These are phyloP conservation scores for Phytopythium aichiense DNA, from an alignment of 352 stramenopile genomes.

Conservation along the genomic window DNA sequence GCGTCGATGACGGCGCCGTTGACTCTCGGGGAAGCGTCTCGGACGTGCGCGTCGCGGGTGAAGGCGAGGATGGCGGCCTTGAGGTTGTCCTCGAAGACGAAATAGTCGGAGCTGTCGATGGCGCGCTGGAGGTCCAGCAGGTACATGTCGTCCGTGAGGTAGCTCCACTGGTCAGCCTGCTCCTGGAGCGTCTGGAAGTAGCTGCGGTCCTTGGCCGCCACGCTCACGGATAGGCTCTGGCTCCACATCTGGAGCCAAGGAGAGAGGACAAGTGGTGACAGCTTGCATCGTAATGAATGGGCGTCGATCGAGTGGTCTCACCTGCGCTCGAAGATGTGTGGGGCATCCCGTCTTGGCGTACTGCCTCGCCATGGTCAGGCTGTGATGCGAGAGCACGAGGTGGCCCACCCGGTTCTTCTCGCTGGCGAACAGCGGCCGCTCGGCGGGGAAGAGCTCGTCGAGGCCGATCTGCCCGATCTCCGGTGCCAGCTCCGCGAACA, in stretches of 20 bases:
- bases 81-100: conserved; percentile 78
- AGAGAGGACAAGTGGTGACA: conserved; percentile 3
- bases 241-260: conserved; percentile 43
- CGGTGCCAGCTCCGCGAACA: conserved; percentile 52
- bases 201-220: conserved; percentile 25
- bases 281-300: neutral
- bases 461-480: conserved; percentile 52
- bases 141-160: conserved; percentile 78
- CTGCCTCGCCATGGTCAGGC: conserved; percentile 65
- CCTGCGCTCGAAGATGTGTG: conserved; percentile 42
- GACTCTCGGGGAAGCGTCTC: conserved; percentile 35
- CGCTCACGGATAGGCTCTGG: conserved; percentile 36
- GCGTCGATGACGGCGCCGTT: conserved; percentile 38
- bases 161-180: conserved; percentile 31
- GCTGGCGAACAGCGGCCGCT: conserved; percentile 45
- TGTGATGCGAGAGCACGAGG: conserved; percentile 55
- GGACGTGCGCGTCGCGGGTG: conserved; percentile 51
- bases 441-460: conserved; percentile 52
- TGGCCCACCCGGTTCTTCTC: conserved; percentile 71
- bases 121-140: conserved; percentile 75
- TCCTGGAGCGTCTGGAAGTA: conserved; percentile 50
- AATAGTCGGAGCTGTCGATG: conserved; percentile 74
- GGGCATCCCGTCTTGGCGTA: conserved; percentile 77
- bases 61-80: conserved; percentile 71
- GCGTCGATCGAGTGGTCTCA: conserved; percentile 10